These are phyloP conservation scores for Fraxinus pennsylvanica DNA, from an alignment of 257 asterid species.

Conservation along the genomic window DNA sequence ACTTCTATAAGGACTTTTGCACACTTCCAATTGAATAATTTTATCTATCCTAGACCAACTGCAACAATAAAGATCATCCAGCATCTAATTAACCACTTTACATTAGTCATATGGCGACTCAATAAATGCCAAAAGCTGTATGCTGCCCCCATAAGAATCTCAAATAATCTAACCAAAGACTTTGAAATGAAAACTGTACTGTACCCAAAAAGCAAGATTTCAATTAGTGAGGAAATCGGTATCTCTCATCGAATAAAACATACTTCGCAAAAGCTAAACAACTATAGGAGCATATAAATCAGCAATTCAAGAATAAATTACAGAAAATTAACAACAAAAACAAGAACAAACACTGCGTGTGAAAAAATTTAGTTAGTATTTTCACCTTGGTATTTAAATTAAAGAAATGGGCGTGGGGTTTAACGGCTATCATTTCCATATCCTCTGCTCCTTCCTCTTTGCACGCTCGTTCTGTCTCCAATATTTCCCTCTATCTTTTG, in stretches of 20 bases:
- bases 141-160: background rate
- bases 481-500: background rate
- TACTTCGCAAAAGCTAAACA: background rate
- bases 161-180: background rate
- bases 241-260: background rate
- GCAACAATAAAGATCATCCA: background rate
- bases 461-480: background rate
- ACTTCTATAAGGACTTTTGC: background rate
- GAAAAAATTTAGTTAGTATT: too few species aligned
- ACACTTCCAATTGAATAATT: background rate
- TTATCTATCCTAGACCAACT: background rate
- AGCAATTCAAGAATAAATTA: background rate
- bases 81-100: background rate
- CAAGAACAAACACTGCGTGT: background rate
- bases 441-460: background rate
- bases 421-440: conserved; percentile 17
- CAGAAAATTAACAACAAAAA: background rate
- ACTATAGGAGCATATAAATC: background rate
- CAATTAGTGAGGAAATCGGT: background rate
- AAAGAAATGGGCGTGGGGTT: background rate
- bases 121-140: background rate
- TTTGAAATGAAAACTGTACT: background rate
- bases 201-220: background rate
- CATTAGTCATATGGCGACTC: background rate
- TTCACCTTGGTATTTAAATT: conserved; percentile 20